Evolutionary conservation across 352 stramenopile genomes (phyloP), one percentile per base, ranked within the genome.

Genomic region (Nothophytophthora sp.): DNA sequence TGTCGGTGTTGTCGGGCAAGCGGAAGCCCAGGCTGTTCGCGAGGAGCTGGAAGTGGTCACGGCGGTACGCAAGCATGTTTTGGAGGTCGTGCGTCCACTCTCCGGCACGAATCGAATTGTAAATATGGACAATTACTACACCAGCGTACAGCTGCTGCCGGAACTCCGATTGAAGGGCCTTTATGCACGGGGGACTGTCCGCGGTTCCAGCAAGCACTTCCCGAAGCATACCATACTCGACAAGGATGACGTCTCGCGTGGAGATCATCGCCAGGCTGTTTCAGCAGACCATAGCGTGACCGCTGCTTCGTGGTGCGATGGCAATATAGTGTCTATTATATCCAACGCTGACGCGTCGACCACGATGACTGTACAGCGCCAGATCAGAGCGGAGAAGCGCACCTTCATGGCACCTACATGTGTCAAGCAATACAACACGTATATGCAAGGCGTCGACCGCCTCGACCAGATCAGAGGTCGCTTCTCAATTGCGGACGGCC

Each of bases 371-470:
- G 57, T 57, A 1, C 54, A 44, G 28, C 25, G 44, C 12, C 25
- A 34, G 1, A 36, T 65, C 13, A 34, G 39, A 22, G 49, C 38
- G 13, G 4, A 59, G 11, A 30, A 11, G 0, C 1, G 13, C 19
- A 22, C 42, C 15, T 67, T 62, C 33, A 32, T 34, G 28, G 50
- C 51, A 4, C 62, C 67, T n/a, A 58, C 27, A 11, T 60, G 49
- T 28, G 33, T 65, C n/a, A 50, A 40, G 4, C 9, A 65, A 24
- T 77, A 73, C 47, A 71, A 76, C 29, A 4, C 54, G 10, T 22
- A 60, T n/a, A 71, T 73, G 63, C 59, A 77, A 41, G 67, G 63
- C 0, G 63, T 71, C 0, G 67, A 77, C 15, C 5, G 55, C 2
- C 18, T 57, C n/a, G 63, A 73, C 39, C 63, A 77, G 38, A 38